Evolutionary conservation across 2,329 filamentous ascomycete species (phyloP).

Genomic region (Cladorrhinum sp.): DNA sequence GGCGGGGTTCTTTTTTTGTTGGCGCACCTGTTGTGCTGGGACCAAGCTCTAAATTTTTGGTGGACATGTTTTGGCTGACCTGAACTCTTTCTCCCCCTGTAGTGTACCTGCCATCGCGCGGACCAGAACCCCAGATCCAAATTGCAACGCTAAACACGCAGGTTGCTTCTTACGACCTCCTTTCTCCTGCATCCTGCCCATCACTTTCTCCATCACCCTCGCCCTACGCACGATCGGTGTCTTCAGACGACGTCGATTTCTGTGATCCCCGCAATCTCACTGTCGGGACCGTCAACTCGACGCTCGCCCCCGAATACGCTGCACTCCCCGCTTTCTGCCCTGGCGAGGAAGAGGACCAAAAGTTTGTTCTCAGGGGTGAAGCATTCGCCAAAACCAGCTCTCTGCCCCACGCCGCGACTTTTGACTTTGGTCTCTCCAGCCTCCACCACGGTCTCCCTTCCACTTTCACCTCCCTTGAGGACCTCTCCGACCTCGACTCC

Average conservation of each 20-base stretch:
- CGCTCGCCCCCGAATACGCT: constrained; percentile 59
- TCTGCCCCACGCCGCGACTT: constrained; percentile 32
- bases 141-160: constrained; percentile 60
- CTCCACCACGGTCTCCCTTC: constrained; percentile 62
- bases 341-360: constrained; percentile 61
- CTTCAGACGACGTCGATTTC: constrained; percentile 72
- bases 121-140: constrained; percentile 45
- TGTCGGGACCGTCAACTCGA: constrained; percentile 56
- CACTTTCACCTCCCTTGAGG: constrained; percentile 64
- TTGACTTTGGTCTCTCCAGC: constrained; percentile 50
- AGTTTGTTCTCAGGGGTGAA: constrained; percentile 45
- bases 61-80: constrained; percentile 34
- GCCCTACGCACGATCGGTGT: constrained; percentile 69
- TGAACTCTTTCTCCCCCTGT: constrained; percentile 17
- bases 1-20: constrained; percentile 11
- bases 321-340: constrained; percentile 59
- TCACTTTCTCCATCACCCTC: constrained; percentile 86
- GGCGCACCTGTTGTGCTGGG: not conserved
- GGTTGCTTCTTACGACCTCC: constrained; percentile 65
- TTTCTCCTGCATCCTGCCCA: constrained; percentile 74
- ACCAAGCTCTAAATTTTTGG: constrained; percentile 8
- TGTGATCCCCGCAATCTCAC: constrained; percentile 90
- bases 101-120: constrained; percentile 48
- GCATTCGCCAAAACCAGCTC: constrained; percentile 35
- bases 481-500: constrained; percentile 84